Conservation (phyloP, 352 stramenopile genomes). For the Phytophthora agathidicida region DNA sequence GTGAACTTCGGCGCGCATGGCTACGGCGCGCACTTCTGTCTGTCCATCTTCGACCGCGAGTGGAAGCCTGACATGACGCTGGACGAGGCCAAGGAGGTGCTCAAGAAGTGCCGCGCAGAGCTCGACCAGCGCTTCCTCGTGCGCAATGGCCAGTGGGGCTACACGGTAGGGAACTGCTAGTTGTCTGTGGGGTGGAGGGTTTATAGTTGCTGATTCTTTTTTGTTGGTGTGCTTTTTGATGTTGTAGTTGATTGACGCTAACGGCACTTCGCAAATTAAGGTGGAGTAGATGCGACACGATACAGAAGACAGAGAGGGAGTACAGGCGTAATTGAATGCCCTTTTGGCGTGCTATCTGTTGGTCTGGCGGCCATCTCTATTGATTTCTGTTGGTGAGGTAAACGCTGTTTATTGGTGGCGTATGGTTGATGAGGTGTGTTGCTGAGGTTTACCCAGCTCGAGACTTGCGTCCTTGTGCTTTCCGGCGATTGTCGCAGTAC, state of each 20-base stretch:
- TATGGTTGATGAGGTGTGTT: conserved; percentile 1
- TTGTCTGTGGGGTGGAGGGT: not conserved
- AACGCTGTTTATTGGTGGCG: not conserved
- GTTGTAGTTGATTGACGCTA: conserved; percentile 64
- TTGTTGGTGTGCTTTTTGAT: not conserved
- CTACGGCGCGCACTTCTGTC: conserved; percentile 85
- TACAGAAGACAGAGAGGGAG: conserved; percentile 14
- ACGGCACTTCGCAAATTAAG: conserved; percentile 70
- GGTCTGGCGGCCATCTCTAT: not conserved
- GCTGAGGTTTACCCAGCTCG: conserved; percentile 23
- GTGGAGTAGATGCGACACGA: conserved; percentile 46
- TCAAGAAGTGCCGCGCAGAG: conserved; percentile 83
- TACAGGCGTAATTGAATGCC: conserved; percentile 24
- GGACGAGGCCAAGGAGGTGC: conserved; percentile 71
- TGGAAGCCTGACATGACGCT: conserved; percentile 88
- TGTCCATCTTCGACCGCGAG: conserved; percentile 89
- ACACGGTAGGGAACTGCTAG: conserved; percentile 49
- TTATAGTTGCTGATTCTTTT: not conserved
- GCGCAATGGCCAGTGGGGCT: conserved; percentile 87
- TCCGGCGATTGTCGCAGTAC: conserved; percentile 65
- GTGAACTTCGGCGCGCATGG: conserved; percentile 89
- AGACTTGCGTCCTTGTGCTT: conserved; percentile 63
- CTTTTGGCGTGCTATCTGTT: conserved; percentile 22
- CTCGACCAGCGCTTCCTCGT: conserved; percentile 88
- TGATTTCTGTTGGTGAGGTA: not conserved